A percentile compares a stretch with the other conserved stretches of the same genome.
phyloP scores from a whole-genome alignment of 106 monocot genomes.

The Apostasia ramifera region DNA sequence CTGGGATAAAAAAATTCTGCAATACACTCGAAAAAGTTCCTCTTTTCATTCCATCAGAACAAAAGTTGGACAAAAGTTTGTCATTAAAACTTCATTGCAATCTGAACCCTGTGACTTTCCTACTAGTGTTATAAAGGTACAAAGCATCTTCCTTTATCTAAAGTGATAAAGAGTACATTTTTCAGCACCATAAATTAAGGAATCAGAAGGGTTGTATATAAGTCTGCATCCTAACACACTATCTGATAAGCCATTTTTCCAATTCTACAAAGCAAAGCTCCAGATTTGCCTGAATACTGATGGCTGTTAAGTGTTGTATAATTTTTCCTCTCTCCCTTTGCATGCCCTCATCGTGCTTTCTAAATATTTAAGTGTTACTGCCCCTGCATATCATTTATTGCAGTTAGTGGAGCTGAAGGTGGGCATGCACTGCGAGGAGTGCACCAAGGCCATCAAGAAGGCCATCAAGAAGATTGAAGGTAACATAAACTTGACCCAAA shows the following conservation, averaged over 20 bases:
- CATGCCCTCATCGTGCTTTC: no score
- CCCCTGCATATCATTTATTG: background rate
- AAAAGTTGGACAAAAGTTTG: background rate
- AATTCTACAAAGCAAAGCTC: background rate
- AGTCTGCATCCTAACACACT: background rate
- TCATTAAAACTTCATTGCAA: background rate
- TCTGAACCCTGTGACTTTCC: background rate
- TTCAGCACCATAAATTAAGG: background rate
- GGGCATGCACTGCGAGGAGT: slow-evolving; percentile 74
- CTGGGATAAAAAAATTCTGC: background rate
- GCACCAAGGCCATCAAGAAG: slow-evolving; percentile 82
- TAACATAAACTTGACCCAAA: slow-evolving; percentile 9
- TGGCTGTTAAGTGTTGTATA: background rate
- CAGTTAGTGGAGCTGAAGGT: slow-evolving; percentile 91
- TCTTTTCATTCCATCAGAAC: no score
- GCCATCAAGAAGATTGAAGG: slow-evolving; percentile 91
- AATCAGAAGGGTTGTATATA: background rate
- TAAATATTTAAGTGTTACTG: background rate
- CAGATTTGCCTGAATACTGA: background rate
- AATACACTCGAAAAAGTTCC: background rate
- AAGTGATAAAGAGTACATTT: background rate
- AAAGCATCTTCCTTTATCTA: background rate
- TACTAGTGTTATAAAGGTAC: background rate
- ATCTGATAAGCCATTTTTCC: background rate
- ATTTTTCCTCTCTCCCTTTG: background rate